Conservation (phyloP, 2,329 filamentous ascomycete genomes). For the Aspergillus bombycis region DNA sequence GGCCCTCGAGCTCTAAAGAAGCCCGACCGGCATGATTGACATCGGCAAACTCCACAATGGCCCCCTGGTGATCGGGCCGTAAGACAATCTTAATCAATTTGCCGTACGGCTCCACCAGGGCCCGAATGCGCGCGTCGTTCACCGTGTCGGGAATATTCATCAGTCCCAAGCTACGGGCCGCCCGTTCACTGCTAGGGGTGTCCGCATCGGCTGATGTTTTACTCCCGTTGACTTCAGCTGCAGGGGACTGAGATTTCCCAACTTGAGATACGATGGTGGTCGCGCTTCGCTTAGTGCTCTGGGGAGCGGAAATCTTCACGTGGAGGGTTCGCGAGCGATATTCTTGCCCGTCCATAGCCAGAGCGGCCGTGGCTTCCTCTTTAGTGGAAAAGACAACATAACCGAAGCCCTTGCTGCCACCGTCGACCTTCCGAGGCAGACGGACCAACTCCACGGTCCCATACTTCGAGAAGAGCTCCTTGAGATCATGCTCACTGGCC, state of each 20-base stretch:
- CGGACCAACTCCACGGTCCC: constrained; percentile 75
- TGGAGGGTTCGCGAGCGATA: constrained; percentile 69
- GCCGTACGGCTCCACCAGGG: constrained; percentile 72
- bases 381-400: constrained; percentile 77
- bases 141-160: constrained; percentile 90
- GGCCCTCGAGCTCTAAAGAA: constrained; percentile 49
- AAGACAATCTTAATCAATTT: constrained; percentile 74
- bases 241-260: constrained; percentile 37
- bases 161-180: constrained; percentile 74
- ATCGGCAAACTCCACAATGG: constrained; percentile 79
- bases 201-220: constrained; percentile 40
- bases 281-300: constrained; percentile 46
- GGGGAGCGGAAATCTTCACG: constrained; percentile 60
- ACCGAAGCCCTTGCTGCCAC: constrained; percentile 74
- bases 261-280: constrained; percentile 50
- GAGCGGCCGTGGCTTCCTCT: constrained; percentile 66
- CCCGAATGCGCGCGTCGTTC: constrained; percentile 79
- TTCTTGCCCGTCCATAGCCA: constrained; percentile 71
- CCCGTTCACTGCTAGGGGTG: constrained; percentile 48
- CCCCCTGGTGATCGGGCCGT: constrained; percentile 80
- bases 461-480: constrained; percentile 71
- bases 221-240: constrained; percentile 38
- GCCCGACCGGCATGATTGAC: constrained; percentile 69
- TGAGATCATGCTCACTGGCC: constrained; percentile 69
- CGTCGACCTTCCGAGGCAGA: constrained; percentile 68